Percentiles rank a stretch among this genome's conserved stretches.
These are phyloP conservation scores for Amoebophrya sp. DNA, from an alignment of 169 alveolate genomes.

Conservation along the genomic window DNA sequence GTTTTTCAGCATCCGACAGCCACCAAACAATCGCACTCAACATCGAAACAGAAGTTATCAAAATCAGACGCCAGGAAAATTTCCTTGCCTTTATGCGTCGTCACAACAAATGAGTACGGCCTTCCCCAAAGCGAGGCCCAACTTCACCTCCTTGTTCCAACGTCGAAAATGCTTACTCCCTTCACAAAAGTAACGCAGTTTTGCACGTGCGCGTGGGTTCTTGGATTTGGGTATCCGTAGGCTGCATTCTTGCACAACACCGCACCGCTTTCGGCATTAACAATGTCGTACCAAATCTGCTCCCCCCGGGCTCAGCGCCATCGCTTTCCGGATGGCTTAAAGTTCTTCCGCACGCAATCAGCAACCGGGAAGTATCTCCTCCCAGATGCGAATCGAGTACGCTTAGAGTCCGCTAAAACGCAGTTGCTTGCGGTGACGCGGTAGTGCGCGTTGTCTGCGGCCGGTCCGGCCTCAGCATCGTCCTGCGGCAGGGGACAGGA, in stretches of 20 bases:
- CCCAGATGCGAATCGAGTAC: background rate
- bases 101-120: background rate
- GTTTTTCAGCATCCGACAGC: too few species aligned
- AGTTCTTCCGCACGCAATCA: background rate
- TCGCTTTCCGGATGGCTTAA: background rate
- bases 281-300: background rate
- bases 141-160: background rate
- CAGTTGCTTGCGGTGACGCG: background rate
- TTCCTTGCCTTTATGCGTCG: background rate
- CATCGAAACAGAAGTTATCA: too few species aligned
- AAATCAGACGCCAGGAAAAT: background rate
- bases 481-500: too few species aligned
- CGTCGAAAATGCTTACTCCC: background rate
- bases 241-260: background rate
- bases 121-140: background rate
- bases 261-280: background rate
- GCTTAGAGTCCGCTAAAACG: background rate
- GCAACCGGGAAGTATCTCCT: background rate
- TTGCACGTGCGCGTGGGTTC: background rate
- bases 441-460: background rate
- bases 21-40: too few species aligned
- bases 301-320: constrained; percentile 24
- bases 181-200: background rate
- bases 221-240: background rate
- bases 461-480: background rate